Percentiles rank a stretch among this genome's conserved stretches.
These are phyloP conservation scores for Trichophyton rubrum DNA, from an alignment of 2,329 filamentous ascomycete species.

Conservation along the genomic window DNA sequence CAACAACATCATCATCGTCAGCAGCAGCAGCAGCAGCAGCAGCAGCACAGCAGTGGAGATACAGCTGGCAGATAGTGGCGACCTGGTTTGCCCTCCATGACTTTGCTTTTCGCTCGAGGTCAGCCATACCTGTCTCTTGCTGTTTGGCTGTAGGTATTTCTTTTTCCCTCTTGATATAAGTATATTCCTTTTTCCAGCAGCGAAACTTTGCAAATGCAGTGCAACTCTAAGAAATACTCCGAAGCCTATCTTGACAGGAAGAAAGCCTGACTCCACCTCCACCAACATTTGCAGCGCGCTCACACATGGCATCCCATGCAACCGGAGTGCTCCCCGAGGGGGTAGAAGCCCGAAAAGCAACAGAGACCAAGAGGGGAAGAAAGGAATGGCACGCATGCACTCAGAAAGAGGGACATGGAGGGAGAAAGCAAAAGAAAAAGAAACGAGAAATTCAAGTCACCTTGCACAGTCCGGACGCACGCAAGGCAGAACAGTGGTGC, in stretches of 20 bases:
- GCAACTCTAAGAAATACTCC: slow-evolving; percentile 3
- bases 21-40: no score
- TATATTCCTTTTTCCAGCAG: not conserved
- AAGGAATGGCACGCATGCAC: not conserved
- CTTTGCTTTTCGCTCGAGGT: not conserved
- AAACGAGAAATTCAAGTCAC: not conserved
- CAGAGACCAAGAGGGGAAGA: not conserved
- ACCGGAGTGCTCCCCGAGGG: not conserved
- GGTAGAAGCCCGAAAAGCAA: not conserved
- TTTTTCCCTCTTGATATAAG: not conserved
- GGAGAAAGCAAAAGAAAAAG: not conserved
- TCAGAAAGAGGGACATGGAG: no score
- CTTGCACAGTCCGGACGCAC: not conserved
- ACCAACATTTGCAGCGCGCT: not conserved
- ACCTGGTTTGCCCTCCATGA: not conserved
- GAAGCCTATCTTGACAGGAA: slow-evolving; percentile 2
- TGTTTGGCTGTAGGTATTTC: not conserved
- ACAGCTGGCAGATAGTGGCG: not conserved
- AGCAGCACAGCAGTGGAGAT: not conserved
- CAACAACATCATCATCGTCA: no score
- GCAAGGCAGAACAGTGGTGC: not conserved
- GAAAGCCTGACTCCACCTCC: not conserved
- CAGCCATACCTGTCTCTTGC: not conserved
- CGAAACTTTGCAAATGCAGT: slow-evolving; percentile 3
- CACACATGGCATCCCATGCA: slow-evolving; percentile 3